Conservation (phyloP, 1,139 yeast species). For the Groenewaldozyma auringiensis region DNA sequence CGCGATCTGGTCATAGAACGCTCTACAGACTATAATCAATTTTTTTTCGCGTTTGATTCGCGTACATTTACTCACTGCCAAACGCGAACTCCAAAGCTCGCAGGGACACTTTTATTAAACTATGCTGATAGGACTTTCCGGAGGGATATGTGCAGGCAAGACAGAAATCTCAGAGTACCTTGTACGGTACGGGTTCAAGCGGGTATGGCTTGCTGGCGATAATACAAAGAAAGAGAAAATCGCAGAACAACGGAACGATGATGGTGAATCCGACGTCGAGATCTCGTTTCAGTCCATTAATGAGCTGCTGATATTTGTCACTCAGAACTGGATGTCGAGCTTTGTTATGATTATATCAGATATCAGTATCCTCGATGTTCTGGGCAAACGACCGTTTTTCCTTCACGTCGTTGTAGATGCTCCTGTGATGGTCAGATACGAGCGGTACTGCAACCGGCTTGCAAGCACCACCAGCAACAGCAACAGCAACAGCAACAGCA, state of each 20-base stretch:
- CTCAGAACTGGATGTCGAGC: slow-evolving; percentile 58
- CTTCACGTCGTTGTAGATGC: slow-evolving; percentile 77
- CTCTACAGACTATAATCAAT: background rate
- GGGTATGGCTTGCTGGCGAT: slow-evolving; percentile 15
- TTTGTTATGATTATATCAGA: slow-evolving; percentile 53
- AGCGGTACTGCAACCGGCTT: slow-evolving; percentile 32
- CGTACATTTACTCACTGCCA: background rate
- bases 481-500: background rate
- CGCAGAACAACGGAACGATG: background rate
- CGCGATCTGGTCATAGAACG: background rate
- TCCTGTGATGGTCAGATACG: slow-evolving; percentile 49
- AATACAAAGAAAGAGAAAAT: background rate
- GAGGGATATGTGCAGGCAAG: slow-evolving; percentile 63
- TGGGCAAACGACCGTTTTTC: slow-evolving; percentile 77
- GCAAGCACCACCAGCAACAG: background rate
- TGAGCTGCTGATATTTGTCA: slow-evolving; percentile 53
- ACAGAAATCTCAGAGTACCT: slow-evolving; percentile 56
- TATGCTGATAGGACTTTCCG: slow-evolving; percentile 75
- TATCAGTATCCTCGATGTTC: slow-evolving; percentile 38
- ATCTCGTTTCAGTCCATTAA: slow-evolving; percentile 34
- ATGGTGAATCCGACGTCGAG: slow-evolving; percentile 7
- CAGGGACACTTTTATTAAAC: background rate
- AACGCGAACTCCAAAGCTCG: background rate
- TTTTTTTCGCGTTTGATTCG: background rate
- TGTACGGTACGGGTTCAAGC: slow-evolving; percentile 49